phyloP scores from a whole-genome alignment of 495 filamentous ascomycete genomes.

The Penicillium flavigenum region DNA sequence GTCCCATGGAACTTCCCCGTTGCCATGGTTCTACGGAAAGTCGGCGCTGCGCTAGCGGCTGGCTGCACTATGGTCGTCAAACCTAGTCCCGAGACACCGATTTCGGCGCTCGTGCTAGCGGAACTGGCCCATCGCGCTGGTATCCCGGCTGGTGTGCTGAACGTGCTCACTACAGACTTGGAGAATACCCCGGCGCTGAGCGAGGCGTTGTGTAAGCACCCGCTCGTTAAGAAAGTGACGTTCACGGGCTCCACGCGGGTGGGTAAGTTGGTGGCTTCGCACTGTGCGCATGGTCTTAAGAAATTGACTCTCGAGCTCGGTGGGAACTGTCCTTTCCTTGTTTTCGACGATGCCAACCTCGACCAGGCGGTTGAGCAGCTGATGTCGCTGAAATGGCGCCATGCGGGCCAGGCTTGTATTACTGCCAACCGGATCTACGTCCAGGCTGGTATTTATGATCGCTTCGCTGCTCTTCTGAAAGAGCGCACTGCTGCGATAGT shows the following conservation, averaged over 20 bases:
- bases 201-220: conserved; percentile 63
- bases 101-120: conserved; percentile 53
- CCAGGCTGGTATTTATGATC: conserved; percentile 55
- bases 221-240: conserved; percentile 66
- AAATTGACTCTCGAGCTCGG: conserved; percentile 73
- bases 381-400: conserved; percentile 64
- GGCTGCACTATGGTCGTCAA: conserved; percentile 66
- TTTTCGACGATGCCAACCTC: conserved; percentile 72
- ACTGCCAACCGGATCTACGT: conserved; percentile 73
- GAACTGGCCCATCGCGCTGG: conserved; percentile 55
- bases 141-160: conserved; percentile 56
- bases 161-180: conserved; percentile 56
- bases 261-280: conserved; percentile 59
- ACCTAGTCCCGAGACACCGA: conserved; percentile 62
- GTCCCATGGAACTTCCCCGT: conserved; percentile 67
- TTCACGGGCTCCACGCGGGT: conserved; percentile 71
- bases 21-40: conserved; percentile 69
- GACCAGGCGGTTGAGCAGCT: conserved; percentile 59
- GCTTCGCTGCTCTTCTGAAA: conserved; percentile 54
- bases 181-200: conserved; percentile 64
- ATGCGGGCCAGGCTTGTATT: conserved; percentile 71
- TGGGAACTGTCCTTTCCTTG: conserved; percentile 72
- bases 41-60: conserved; percentile 66
- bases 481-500: conserved; percentile 55
- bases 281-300: conserved; percentile 63